Base-by-base conservation (phyloP, 2,329 filamentous ascomycete genomes). In the Dactylonectria macrodidyma region DNA sequence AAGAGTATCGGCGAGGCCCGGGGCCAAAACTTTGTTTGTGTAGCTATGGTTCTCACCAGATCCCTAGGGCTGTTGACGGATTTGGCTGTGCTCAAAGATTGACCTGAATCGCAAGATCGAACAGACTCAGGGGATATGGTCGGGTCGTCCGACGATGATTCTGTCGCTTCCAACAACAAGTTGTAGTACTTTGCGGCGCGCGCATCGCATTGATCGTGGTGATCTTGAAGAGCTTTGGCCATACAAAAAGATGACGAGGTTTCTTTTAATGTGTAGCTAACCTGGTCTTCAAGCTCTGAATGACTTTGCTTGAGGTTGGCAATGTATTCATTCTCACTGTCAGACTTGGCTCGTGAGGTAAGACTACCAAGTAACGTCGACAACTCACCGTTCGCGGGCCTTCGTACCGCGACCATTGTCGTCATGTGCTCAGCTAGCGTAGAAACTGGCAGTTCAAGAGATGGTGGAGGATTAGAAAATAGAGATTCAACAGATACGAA, bases 1-100 rank as follows among this genome's bases (percentile, higher is more conserved):
- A 84, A 76, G 11, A 83, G 78, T 0, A 70, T 34, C 0, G 80
- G 78, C 0, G 77, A 79, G 1, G 82, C 10, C 8, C 81, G 74
- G 0, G 81, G 77, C 16, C 54, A 33, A 2, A 48, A 65, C 2
- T 26, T 19, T 1, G 67, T 36, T 8, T 63, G 34, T 7, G 6
- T 10, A 0, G 48, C 30, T 3, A 70, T 62, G 7, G 10, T 11
- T 3, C 57, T 14, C 12, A 61, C 38, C 2, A 4, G 3, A 1
- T 51, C 33, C 2, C 34, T 12, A 2, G 60, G 41, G 3, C n/a
- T 22, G 33, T 30, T 2, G 51, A 36, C 5, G 22, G 30, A 14
- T 19, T 44, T 14, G 12, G 47, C 47, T 50, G 68, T 30, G 38
- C 41, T 22, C 36, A 8, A 46, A 5, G 1, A 16, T 44, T 30